Conservation (phyloP, 2,329 filamentous ascomycete genomes). For the Xenosphaeropsis pyriputrescens region DNA sequence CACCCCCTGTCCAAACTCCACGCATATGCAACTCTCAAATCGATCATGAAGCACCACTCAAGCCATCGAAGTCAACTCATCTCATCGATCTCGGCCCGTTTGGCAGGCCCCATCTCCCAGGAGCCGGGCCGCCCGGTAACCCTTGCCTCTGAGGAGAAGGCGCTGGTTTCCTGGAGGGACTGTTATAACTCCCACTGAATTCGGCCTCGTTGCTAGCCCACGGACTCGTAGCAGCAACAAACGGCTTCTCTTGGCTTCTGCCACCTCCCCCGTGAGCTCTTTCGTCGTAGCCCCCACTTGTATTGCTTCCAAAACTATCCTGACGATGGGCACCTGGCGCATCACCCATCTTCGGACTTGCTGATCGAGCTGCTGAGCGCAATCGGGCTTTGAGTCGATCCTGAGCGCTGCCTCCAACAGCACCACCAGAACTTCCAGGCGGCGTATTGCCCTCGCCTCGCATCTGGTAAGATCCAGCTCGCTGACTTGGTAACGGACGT, state of each 20-base stretch:
- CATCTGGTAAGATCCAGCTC: conserved; percentile 61
- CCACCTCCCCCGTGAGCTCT: conserved; percentile 15
- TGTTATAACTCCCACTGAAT: conserved; percentile 21
- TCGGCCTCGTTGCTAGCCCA: conserved; percentile 29
- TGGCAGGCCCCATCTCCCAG: conserved; percentile 10
- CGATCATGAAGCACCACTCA: no score
- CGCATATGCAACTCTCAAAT: no score
- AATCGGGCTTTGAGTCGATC: conserved; percentile 70
- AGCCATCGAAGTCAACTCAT: conserved; percentile 1
- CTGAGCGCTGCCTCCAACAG: conserved; percentile 48
- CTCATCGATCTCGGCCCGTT: conserved; percentile 12
- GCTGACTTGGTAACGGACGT: conserved; percentile 56
- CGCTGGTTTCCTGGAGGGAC: conserved; percentile 20
- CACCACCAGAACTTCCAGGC: conserved; percentile 20
- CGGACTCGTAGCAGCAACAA: conserved; percentile 29
- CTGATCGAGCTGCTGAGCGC: conserved; percentile 50
- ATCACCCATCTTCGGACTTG: conserved; percentile 26
- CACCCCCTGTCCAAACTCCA: no score
- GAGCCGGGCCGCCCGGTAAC: conserved; percentile 27
- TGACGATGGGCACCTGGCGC: conserved; percentile 4
- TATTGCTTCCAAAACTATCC: conserved; percentile 23
- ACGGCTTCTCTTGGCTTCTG: conserved; percentile 21
- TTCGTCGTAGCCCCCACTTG: conserved; percentile 7
- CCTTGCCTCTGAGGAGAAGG: conserved; percentile 13
- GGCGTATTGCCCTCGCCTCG: conserved; percentile 16